Percentiles rank a stretch among this genome's conserved stretches.
These are phyloP conservation scores for Stentor roeselii DNA, from an alignment of 73 alveolate species.

Conservation along the genomic window DNA sequence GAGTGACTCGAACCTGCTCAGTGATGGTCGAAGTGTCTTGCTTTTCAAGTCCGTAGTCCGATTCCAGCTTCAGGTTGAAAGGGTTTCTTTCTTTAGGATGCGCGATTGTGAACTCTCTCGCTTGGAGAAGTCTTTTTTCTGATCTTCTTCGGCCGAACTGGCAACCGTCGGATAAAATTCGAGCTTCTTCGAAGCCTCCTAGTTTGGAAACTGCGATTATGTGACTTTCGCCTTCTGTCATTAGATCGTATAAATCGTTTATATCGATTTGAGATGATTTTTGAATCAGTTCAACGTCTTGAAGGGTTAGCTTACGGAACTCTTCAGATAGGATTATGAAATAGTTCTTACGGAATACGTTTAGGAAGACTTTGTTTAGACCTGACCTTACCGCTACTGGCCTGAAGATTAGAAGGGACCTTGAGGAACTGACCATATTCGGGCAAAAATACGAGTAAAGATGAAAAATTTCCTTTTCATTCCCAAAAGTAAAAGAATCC, in stretches of 20 bases:
- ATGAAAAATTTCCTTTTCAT: neutral
- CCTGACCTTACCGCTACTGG: constrained; percentile 29
- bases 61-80: neutral
- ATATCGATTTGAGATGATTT: neutral
- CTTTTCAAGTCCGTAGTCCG: neutral
- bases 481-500: neutral
- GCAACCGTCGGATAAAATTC: constrained; percentile 24
- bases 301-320: neutral
- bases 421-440: neutral
- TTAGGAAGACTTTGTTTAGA: neutral
- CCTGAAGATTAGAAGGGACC: constrained; percentile 17
- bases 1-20: neutral
- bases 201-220: neutral
- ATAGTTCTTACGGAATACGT: neutral
- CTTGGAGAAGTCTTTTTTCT: neutral
- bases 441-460: constrained; percentile 24
- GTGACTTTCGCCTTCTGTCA: constrained; percentile 21
- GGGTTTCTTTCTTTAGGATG: neutral
- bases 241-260: neutral
- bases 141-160: constrained; percentile 52
- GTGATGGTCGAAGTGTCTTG: neutral
- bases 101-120: neutral
- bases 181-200: constrained; percentile 13
- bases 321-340: neutral
- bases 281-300: neutral